Base-by-base conservation (phyloP, 2,329 filamentous ascomycete species). In the Dactylellina leptospora region DNA sequence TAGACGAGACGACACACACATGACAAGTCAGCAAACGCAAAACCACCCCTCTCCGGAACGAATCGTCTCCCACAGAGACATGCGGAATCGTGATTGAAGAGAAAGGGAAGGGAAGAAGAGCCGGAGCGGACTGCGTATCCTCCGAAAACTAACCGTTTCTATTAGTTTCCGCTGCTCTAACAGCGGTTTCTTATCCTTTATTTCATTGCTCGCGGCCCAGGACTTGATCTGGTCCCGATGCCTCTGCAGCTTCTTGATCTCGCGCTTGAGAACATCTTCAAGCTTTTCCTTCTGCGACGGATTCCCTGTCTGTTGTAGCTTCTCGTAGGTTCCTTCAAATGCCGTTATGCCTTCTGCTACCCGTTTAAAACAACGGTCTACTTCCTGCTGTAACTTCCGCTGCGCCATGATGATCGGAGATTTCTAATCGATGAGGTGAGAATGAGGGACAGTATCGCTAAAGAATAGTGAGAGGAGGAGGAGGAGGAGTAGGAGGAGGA, bases 281-380 rank as follows among this genome's bases (percentile, higher is more conserved):
- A 87, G 69, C 48, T 73, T 84, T 97, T 99, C 82, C 97, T 95
- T 81, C 97, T 96, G 82, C 97, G 95, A 73, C 95, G 92, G 62
- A 90, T 87, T 82, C 97, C 97, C 78, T 58, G 92, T 92, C 76
- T 93, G 88, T 78, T 93, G 90, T 76, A 99, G 96, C 87, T 99
- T 99, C 77, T 97, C 95, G 83, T 97, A 96, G 78, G 97, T 97
- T 78, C 85, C 85, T 79, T 97, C 92, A 81, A 99, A 99, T 75
- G 93, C 90, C 74, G 88, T 85, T 61, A 97, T 92, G 59, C 95
- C 95, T 83, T 97, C 93, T 50, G 87, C 86, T 78, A 97, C 93
- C 85, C 96, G 96, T 83, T 99, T 99, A 87, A 97, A 97, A 86
- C 92, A 96, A 84, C 97, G 96, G 80, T 99, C 95, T 78, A 97